These are phyloP conservation scores for Ustilago sp. DNA, from an alignment of 1,284 basidiomycete genomes.

Conservation along the genomic window DNA sequence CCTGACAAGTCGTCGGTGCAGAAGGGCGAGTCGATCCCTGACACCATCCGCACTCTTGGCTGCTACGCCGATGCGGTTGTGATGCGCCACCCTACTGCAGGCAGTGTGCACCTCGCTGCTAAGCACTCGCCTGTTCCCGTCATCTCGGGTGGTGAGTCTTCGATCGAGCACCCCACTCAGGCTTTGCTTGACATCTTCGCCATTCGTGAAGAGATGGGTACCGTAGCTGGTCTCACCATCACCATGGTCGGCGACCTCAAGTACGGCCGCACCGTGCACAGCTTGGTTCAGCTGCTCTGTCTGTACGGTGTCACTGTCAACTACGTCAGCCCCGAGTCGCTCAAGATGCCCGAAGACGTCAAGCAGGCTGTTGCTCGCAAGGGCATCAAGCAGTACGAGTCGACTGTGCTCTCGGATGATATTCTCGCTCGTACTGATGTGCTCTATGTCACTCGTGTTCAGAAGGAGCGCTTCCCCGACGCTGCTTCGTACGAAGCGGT, in stretches of 20 bases:
- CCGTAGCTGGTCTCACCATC: slow-evolving; percentile 94
- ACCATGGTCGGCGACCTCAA: slow-evolving; percentile 94
- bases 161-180: slow-evolving; percentile 97
- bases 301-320: slow-evolving; percentile 88
- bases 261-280: slow-evolving; percentile 97
- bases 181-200: slow-evolving; percentile 86
- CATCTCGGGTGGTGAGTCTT: slow-evolving; percentile 95
- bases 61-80: slow-evolving; percentile 97
- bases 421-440: slow-evolving; percentile 95
- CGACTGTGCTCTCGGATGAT: slow-evolving; percentile 83
- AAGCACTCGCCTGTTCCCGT: slow-evolving; percentile 95
- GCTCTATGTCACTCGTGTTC: slow-evolving; percentile 94
- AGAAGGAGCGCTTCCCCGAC: slow-evolving; percentile 90
- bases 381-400: slow-evolving; percentile 79
- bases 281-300: slow-evolving; percentile 89
- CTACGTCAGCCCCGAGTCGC: slow-evolving; percentile 91
- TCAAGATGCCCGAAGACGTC: slow-evolving; percentile 90
- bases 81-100: slow-evolving; percentile 91
- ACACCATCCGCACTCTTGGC: slow-evolving; percentile 93
- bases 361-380: slow-evolving; percentile 75
- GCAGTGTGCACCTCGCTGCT: slow-evolving; percentile 79
- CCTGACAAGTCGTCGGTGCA: slow-evolving; percentile 86
- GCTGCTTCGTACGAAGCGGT: slow-evolving; percentile 88
- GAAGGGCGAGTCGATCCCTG: slow-evolving; percentile 93
- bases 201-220: slow-evolving; percentile 96